These are phyloP conservation scores for Chrysanthemum seticuspe DNA, from an alignment of 129 eudicot genomes.

Conservation along the genomic window DNA sequence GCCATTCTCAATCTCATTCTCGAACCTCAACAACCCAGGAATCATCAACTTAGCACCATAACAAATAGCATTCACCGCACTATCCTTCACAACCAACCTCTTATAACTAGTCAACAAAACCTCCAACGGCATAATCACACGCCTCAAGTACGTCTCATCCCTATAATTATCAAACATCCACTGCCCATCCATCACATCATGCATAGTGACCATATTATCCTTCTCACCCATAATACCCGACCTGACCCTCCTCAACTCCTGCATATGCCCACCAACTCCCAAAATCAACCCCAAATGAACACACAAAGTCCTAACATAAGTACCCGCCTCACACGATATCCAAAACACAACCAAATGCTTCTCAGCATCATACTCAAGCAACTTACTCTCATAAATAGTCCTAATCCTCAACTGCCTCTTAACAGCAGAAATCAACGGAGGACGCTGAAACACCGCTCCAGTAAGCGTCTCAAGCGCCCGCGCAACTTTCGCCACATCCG, in stretches of 20 bases:
- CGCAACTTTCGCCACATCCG: conserved; percentile 75
- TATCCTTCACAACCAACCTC: conserved; percentile 87
- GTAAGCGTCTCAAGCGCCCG: conserved; percentile 77
- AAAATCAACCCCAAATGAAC: conserved; percentile 84
- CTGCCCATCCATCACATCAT: conserved; percentile 92
- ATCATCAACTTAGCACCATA: conserved; percentile 93
- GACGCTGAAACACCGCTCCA: conserved; percentile 86
- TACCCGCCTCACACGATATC: conserved; percentile 92
- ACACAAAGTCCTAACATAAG: conserved; percentile 88
- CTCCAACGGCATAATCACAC: conserved; percentile 85
- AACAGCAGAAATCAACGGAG: conserved; percentile 86
- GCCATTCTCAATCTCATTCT: conserved; percentile 73
- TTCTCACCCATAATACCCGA: conserved; percentile 92
- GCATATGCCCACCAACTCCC: conserved; percentile 97
- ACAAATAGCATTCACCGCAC: conserved; percentile 88
- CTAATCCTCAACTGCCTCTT: conserved; percentile 88
- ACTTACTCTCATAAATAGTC: conserved; percentile 80
- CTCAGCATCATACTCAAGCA: conserved; percentile 72
- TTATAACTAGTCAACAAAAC: conserved; percentile 77
- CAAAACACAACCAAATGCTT: conserved; percentile 89
- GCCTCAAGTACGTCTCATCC: conserved; percentile 75
- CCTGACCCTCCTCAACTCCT: conserved; percentile 84
- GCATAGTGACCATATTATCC: conserved; percentile 90
- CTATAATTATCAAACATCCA: conserved; percentile 77
- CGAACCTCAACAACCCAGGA: conserved; percentile 86